Conservation (phyloP, 176 grass and related monocot genomes). For the Bothriochloa decipiens region DNA sequence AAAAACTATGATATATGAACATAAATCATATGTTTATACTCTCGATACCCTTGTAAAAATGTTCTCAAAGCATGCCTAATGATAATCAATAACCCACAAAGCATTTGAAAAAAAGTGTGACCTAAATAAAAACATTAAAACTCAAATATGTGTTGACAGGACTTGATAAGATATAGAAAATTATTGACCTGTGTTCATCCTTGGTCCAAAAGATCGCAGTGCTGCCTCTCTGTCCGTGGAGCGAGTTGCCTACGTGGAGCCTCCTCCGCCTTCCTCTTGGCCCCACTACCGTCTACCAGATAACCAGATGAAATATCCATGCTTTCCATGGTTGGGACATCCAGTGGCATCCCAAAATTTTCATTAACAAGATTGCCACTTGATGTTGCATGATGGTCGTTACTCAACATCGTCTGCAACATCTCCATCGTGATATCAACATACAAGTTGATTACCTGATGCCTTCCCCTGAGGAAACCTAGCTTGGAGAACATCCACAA, state of each 20-base stretch:
- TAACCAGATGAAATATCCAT: background rate
- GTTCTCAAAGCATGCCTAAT: background rate
- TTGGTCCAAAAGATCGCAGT: conserved; percentile 3
- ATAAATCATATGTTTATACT: background rate
- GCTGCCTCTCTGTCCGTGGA: background rate
- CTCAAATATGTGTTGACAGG: background rate
- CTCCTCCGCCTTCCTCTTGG: background rate
- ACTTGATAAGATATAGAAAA: background rate
- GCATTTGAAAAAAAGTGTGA: too few species aligned
- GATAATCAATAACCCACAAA: background rate
- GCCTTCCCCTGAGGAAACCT: conserved; percentile 21
- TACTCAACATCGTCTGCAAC: background rate
- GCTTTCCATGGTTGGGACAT: background rate
- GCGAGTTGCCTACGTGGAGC: background rate
- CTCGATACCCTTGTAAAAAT: background rate
- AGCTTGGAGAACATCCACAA: background rate
- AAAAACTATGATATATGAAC: background rate
- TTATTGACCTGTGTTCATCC: conserved; percentile 24
- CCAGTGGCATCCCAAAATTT: background rate
- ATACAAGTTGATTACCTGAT: conserved; percentile 32
- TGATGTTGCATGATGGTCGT: accelerated
- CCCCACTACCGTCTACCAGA: background rate
- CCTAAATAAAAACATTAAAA: background rate
- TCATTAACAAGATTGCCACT: background rate
- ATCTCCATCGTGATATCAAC: conserved; percentile 8